Base-by-base conservation (phyloP, 495 filamentous ascomycete genomes). In the Polyplosphaeria fusca region DNA sequence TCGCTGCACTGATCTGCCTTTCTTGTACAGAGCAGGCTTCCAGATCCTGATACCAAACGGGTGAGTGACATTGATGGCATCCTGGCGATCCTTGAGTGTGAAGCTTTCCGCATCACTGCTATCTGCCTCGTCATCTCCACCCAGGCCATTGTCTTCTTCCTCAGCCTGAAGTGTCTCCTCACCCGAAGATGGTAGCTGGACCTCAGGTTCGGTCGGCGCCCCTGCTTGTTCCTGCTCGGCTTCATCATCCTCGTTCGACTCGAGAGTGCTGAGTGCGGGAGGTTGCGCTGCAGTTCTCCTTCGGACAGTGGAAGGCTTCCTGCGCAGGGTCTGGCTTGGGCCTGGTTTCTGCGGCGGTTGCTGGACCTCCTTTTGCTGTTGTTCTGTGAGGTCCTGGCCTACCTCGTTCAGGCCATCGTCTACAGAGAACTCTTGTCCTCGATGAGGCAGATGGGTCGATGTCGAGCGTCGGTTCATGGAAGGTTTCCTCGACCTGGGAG, bases 11-110 rank as follows among this genome's bases (percentile, higher is more conserved):
- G 94, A 97, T 53, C 93, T 83, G 63, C 84, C 85, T 69, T 99
- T 99, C 76, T 97, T 97, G 79, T 99, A 99, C 35, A 99, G 68
- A 0, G 93, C 93, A 18, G 93, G 93, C 71, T 99, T 99, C 93
- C 93, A 99, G 27, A 99, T 87, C 57, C 93, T 86, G 67, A 99
- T 97, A 71, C 93, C 93, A 63, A 99, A 99, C 0, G 93, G 93
- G 76, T 99, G 93, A 0, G 93, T 99, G 70, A 95, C 86, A 73
- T 99, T 99, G 73, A 99, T 99, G 46, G 93, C 93, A 70, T 95
- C 86, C 72, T 99, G 93, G 32, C 92, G 85, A 68, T 97, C 93
- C 73, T 95, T 94, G 52, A 88, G 74, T 32, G 85, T 88, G 69
- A 87, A 88, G 62, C 72, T 75, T 58, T 76, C 74, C 2, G 74